Evolutionary conservation across 129 eudicot species (phyloP).

Genomic region (Lactuca sativa): DNA sequence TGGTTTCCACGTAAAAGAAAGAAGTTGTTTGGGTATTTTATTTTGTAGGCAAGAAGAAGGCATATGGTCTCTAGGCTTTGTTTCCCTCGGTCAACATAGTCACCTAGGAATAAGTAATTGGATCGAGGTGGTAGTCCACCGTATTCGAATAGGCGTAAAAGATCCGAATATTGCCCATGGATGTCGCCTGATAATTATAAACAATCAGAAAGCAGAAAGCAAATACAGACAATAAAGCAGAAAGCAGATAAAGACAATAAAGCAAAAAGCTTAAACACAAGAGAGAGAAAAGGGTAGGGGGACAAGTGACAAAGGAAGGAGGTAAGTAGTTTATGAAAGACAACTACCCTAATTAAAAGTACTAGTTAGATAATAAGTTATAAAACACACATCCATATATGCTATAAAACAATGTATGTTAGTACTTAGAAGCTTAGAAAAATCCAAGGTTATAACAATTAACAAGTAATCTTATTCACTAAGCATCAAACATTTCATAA

Average conservation of each 20-base stretch:
- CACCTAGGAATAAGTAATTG: constrained; percentile 58
- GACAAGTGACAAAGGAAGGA: no score
- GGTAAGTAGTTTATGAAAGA: no score
- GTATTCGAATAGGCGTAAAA: constrained; percentile 57
- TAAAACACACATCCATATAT: no score
- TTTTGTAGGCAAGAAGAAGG: constrained; percentile 51
- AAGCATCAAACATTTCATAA: neutral
- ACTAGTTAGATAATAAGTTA: no score
- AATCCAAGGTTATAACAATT: no score
- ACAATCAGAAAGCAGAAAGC: neutral
- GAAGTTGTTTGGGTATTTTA: constrained; percentile 51
- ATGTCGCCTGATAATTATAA: constrained; percentile 45
- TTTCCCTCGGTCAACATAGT: constrained; percentile 63
- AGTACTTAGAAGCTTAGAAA: neutral
- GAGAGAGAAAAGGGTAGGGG: no score
- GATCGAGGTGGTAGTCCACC: constrained; percentile 63
- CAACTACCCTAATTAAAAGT: no score
- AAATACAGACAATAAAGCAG: neutral
- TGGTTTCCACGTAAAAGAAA: constrained; percentile 54
- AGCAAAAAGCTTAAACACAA: neutral
- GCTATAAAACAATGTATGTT: neutral
- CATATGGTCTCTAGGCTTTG: constrained; percentile 56
- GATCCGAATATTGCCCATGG: constrained; percentile 70
- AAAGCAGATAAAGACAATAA: neutral
- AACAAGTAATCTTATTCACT: no score